Evolutionary conservation across 805 yeast species (phyloP), one percentile per base, ranked within the genome.

Genomic region (Yarrowia sp.): DNA sequence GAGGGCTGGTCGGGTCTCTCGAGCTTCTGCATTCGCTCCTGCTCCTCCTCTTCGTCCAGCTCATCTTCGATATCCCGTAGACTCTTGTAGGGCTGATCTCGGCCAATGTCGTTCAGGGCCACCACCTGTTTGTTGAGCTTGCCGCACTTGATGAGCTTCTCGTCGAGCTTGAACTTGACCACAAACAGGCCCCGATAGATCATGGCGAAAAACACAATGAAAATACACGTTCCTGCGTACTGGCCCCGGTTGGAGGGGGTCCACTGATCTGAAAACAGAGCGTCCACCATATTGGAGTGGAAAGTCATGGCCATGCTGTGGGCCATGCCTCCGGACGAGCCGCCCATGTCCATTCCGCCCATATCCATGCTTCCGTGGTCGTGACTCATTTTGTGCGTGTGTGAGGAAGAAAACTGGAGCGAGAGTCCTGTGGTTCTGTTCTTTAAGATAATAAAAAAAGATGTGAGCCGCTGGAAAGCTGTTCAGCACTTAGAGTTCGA

Each of bases 151-250:
- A 50, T 35, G 43, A 43, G 69, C 49, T 69, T 53, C n/a, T 55
- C 58, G 38, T 70, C 69, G 8, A 70, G 49, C 26, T 72, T 45
- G 64, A 48, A 70, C 41, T 70, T 56, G 41, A 70, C 50, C 36
- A 71, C 75, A 55, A 67, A 68, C 52, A 69, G 38, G 11, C 69
- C 70, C 3, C 75, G 63, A 69, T 69, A 73, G 53, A 74, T 61
- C 43, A 74, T 69, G 38, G 73, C 75, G 35, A 74, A 72, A 40
- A 74, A 70, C 38, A 74, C 71, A 38, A 75, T 68, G 70, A 74
- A 74, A 43, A 74, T 71, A 53, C 77, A 74, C 15, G 77, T 72
- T 22, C 76, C 77, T 38, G 75, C 77, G 69, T 74, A 74, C 55
- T 72, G 72, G 40, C 77, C 77, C 12, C 56, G 56, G 22, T 69